Conservation (phyloP, 148 eudicot genomes). For the Camellia japonica region DNA sequence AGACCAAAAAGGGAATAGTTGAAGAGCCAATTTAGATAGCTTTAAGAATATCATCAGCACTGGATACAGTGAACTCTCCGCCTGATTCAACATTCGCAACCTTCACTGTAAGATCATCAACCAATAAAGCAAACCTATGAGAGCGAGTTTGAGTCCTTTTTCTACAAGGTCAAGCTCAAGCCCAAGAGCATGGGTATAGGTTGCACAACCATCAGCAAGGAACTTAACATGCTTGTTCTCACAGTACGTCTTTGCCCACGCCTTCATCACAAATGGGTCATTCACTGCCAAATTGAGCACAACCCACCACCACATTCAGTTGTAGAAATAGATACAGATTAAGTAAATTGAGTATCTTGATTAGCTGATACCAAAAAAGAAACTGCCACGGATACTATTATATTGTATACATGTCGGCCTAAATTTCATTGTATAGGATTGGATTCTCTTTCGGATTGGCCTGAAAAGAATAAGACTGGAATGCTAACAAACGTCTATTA, state of each 20-base stretch:
- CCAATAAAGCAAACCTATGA: constrained; percentile 30
- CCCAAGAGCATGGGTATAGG: constrained; percentile 29
- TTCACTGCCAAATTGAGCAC: constrained; percentile 19
- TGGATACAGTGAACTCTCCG: constrained; percentile 27
- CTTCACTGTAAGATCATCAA: constrained; percentile 29
- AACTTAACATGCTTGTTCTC: constrained; percentile 33
- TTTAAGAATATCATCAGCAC: constrained; percentile 29
- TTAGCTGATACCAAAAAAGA: background rate
- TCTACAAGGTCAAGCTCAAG: constrained; percentile 34
- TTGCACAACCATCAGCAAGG: constrained; percentile 30
- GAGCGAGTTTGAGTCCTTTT: constrained; percentile 27
- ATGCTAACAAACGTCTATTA: too few relatives aligned
- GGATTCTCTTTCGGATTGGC: too few relatives aligned
- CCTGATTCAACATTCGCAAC: constrained; percentile 25
- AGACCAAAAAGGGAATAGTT: background rate
- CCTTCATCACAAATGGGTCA: constrained; percentile 34
- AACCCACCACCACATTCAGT: background rate
- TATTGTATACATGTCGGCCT: too few relatives aligned
- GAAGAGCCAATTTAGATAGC: constrained; percentile 6
- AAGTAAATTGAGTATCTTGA: background rate
- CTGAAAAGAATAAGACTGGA: too few relatives aligned
- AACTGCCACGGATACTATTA: background rate
- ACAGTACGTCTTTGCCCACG: constrained; percentile 25
- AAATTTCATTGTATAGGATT: background rate
- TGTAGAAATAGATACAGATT: background rate